Base-by-base conservation (phyloP, 225 moss, liverwort and hornwort genomes). In the Lunularia cruciata region DNA sequence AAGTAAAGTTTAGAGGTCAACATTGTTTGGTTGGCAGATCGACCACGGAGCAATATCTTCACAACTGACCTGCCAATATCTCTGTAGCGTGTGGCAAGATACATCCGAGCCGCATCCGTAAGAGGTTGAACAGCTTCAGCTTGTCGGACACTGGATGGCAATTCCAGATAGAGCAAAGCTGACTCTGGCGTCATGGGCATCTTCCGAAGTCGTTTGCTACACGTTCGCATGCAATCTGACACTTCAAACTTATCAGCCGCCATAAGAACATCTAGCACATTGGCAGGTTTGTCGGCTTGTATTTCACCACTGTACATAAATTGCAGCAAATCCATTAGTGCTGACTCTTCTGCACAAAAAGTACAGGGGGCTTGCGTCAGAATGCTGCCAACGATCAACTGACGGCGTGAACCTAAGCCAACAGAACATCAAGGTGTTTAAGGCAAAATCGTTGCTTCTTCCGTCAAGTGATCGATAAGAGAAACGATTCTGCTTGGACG, bases 281-380 rank as follows among this genome's bases (percentile, higher is more conserved):
- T 77, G 40, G 86, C 75, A 23, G 98, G 85, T 19, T 78, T 84
- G 65, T 82, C 85, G 26, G 93, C 91, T 66, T 89, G 89, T 55
- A 98, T 83, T 80, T 90, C 85, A 59, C 93, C 98, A 83, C 98
- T 98, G 69, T 98, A 98, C 88, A 98, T 98, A 56, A 91, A 98
- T 76, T 98, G 93, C 69, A 98, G 89, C 75, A 98, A 76, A 73
- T 98, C 98, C 98, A 98, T 89, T 83, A 98, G 75, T 18, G 98
- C 82, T 3, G 78, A 66, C 81, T 98, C 98, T 77, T 98, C 98
- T 91, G 89, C 83, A 47, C 70, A 27, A 45, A 3, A 9, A 22
- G n/a, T 30, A 66, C 59, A 57, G 28, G 6, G 27, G 39, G 46
- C 28, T 26, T 12, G 35, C 51, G 10, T 68, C 60, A 77, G 53